phyloP scores from a whole-genome alignment of 23 red algal species.

The Chondrus crispus region DNA sequence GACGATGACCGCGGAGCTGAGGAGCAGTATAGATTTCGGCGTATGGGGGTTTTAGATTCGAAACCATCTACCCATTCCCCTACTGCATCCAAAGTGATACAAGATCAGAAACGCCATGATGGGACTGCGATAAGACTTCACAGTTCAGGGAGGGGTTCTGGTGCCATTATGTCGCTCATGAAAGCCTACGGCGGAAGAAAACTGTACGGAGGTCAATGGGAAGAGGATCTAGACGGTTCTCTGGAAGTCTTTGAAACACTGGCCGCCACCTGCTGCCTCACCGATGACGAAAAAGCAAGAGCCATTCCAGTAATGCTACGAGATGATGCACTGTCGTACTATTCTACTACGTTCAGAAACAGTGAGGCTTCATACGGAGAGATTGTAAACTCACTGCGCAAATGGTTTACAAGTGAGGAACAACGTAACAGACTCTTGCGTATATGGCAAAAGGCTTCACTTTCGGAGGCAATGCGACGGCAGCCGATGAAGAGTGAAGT shows the following conservation, averaged over 20 bases:
- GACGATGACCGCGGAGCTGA: too few species aligned
- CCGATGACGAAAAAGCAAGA: neutral
- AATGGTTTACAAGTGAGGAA: neutral
- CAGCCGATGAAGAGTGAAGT: neutral
- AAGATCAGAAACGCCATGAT: too few species aligned
- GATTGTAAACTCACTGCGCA: neutral
- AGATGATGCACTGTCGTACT: neutral
- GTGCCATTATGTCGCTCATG: neutral
- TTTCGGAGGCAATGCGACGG: neutral
- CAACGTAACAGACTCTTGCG: neutral
- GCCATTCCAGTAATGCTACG: neutral
- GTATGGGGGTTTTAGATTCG: too few species aligned
- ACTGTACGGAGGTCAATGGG: neutral
- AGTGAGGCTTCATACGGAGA: neutral
- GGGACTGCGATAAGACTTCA: too few species aligned
- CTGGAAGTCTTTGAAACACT: neutral
- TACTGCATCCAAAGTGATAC: too few species aligned
- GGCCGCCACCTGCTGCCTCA: neutral
- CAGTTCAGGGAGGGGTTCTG: too few species aligned
- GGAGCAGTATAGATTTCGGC: too few species aligned
- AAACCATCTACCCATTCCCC: too few species aligned
- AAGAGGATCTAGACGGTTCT: neutral
- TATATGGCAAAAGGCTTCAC: neutral
- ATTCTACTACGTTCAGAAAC: neutral
- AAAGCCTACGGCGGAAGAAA: neutral